A percentile compares a stretch with the other conserved stretches of the same genome.
phyloP scores from a whole-genome alignment of 176 grass and related monocot genomes.

The Urochloa ruziziensis region DNA sequence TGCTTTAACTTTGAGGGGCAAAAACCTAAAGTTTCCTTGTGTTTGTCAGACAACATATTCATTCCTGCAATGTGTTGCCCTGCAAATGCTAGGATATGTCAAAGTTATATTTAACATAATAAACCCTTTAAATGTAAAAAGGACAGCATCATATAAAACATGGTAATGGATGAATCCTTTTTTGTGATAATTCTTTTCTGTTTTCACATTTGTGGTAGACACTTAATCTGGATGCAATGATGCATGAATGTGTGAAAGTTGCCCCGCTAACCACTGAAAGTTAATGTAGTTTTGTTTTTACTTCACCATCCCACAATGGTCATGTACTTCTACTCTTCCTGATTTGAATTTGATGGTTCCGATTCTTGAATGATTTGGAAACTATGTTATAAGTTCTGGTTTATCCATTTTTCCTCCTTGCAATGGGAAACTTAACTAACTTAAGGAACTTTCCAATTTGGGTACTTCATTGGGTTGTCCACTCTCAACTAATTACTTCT shows the following conservation, averaged over 20 bases:
- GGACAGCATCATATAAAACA: background rate
- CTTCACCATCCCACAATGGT: background rate
- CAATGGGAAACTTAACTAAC: background rate
- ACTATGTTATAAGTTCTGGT: background rate
- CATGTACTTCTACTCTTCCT: background rate
- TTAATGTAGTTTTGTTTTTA: background rate
- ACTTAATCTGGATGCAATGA: background rate
- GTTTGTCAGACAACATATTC: slow-evolving; percentile 11
- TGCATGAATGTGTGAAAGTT: background rate
- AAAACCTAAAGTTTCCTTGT: background rate
- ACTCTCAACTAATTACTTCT: background rate
- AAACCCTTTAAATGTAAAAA: slow-evolving; percentile 21
- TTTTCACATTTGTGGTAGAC: background rate
- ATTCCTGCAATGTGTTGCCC: slow-evolving; percentile 24
- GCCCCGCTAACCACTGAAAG: background rate
- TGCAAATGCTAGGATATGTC: background rate
- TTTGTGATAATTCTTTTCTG: background rate
- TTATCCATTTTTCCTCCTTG: background rate
- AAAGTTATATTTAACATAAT: background rate
- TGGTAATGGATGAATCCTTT: slow-evolving; percentile 18
- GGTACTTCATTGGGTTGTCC: background rate
- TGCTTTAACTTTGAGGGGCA: slow-evolving; percentile 42
- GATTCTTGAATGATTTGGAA: slow-evolving; percentile 8
- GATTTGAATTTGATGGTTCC: background rate
- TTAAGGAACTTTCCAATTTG: background rate